Percentiles rank a stretch among this genome's conserved stretches.
These are phyloP conservation scores for Golubevia pallescens DNA, from an alignment of 1,284 basidiomycete species.

Conservation along the genomic window DNA sequence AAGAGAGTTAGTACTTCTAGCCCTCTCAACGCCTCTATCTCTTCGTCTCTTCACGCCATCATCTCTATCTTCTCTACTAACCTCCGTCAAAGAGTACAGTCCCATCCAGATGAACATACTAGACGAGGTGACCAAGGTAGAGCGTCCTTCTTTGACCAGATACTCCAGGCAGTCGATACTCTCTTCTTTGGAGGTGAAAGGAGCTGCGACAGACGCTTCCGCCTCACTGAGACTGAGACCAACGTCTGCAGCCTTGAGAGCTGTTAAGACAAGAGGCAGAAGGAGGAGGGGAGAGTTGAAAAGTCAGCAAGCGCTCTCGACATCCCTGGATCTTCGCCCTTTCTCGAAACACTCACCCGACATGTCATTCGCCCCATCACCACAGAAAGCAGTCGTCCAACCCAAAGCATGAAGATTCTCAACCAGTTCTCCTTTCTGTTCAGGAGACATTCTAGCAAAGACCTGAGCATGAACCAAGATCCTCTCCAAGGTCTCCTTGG, in stretches of 20 bases:
- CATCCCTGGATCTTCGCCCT: too few species aligned
- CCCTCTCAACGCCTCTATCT: too few species aligned
- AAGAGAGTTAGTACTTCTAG: background rate
- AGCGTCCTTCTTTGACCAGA: constrained; percentile 28
- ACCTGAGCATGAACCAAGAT: constrained; percentile 25
- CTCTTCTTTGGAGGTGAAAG: constrained; percentile 23
- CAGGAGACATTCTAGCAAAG: constrained; percentile 36
- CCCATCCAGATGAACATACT: constrained; percentile 32
- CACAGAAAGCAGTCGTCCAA: constrained; percentile 24
- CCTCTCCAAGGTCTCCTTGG: constrained; percentile 29
- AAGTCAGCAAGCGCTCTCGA: too few species aligned
- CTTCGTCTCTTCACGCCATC: too few species aligned
- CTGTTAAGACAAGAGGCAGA: too few species aligned
- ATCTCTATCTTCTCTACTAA: too few species aligned
- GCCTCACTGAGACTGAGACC: constrained; percentile 35
- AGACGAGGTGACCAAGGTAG: constrained; percentile 19
- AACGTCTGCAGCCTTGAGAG: constrained; percentile 35
- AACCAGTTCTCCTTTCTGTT: constrained; percentile 39
- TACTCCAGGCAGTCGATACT: constrained; percentile 24
- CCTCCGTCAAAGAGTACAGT: too few species aligned
- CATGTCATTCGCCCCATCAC: constrained; percentile 44
- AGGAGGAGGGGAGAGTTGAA: too few species aligned
- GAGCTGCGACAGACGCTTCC: constrained; percentile 34
- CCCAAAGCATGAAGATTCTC: constrained; percentile 27
- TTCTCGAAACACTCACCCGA: too few species aligned